A percentile compares a stretch with the other conserved stretches of the same genome.
phyloP scores from a whole-genome alignment of 495 filamentous ascomycete species.

The Lasiosphaeriaceae sp. region DNA sequence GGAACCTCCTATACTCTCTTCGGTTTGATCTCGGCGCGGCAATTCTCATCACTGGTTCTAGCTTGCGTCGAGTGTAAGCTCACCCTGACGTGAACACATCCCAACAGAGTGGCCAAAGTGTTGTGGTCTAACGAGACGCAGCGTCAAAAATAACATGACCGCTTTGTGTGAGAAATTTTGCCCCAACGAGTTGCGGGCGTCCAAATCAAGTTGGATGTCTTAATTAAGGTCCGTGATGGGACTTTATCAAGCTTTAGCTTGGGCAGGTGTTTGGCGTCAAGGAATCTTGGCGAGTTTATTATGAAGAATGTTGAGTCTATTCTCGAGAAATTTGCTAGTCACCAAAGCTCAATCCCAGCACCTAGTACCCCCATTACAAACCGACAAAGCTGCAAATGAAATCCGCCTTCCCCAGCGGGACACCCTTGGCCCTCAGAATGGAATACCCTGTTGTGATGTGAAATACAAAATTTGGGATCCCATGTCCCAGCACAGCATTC shows the following conservation, averaged over 20 bases:
- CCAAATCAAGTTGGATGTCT: too few species aligned
- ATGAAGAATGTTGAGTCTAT: too few species aligned
- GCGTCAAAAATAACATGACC: constrained; percentile 9
- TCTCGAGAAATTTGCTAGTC: too few species aligned
- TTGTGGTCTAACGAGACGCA: not conserved
- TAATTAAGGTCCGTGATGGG: too few species aligned
- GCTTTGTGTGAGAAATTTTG: constrained; percentile 7
- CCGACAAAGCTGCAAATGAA: constrained; percentile 18
- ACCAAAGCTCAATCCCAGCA: too few species aligned
- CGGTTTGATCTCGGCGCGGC: constrained; percentile 8
- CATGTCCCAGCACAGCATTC: constrained; percentile 26
- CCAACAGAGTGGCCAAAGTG: too few species aligned
- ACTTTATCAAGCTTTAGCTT: too few species aligned
- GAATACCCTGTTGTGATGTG: constrained; percentile 53
- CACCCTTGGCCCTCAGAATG: constrained; percentile 54
- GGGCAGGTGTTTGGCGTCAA: too few species aligned
- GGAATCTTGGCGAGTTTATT: too few species aligned
- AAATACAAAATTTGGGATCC: constrained; percentile 57
- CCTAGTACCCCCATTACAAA: too few species aligned
- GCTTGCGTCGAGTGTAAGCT: constrained; percentile 10
- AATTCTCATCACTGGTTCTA: constrained; percentile 7
- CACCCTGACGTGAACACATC: not conserved
- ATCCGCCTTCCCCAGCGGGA: constrained; percentile 53
- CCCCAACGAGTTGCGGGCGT: too few species aligned
- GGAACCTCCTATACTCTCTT: constrained; percentile 27